Base-by-base conservation (phyloP, 2,329 filamentous ascomycete genomes). In the Xenoacremonium recifei region DNA sequence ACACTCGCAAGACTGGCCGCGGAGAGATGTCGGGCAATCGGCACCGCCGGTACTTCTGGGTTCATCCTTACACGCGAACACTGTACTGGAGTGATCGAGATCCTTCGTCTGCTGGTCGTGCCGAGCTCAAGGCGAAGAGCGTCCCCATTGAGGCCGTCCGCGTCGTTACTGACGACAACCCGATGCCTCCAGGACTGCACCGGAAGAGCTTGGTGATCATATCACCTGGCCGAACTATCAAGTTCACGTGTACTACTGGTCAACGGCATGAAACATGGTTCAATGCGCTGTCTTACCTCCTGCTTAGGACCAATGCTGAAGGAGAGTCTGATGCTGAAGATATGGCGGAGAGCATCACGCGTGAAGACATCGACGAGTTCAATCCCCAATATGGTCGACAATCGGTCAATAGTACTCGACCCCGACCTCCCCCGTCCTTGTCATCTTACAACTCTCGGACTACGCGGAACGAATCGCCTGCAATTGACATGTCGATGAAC, bases 231-330 rank as follows among this genome's bases (percentile, higher is more conserved):
- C 83, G 93, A 51, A 84, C 84, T 13, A 82, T 99, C 67, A 92
- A 96, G 66, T 95, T 99, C 53, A 99, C 93, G 2, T 95, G 92
- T 49, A 84, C 89, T 3, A 99, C 93, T 3, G 87, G 89, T 27
- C 90, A 96, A 63, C 80, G 93, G 47, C 93, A 99, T 60, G 93
- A 99, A 70, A 97, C 91, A 1, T 99, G 93, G 93, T 96, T 93
- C 76, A 97, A 97, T 60, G 91, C 93, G 0, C 75, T 99, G 40
- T 95, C 89, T 2, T 99, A 99, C 63, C 78, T 99, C 12, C 77
- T 97, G 25, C 76, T 96, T 21, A 84, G 91, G 34, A 90, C 84
- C 19, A 76, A 81, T 21, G 72, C 77, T 16, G 84, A 85, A 27
- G 77, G 72, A n/a, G 76, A 79, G 38, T 71, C 78, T 6, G 79